Conservation (phyloP, 768 basidiomycete species). For the Clitopilus hobsonii region DNA sequence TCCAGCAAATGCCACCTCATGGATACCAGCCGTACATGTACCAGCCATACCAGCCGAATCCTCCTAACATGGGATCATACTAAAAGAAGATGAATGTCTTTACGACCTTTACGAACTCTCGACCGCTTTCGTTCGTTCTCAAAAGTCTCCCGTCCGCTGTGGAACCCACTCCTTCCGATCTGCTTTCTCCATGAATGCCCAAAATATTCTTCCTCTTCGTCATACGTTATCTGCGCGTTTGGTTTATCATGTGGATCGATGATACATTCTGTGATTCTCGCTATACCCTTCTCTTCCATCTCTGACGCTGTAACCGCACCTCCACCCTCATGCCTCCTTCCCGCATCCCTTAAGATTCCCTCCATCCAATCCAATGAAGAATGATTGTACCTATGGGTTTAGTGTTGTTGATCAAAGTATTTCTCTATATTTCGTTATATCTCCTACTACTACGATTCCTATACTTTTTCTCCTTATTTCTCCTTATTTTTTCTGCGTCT, state of each 20-base stretch:
- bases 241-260: slow-evolving; percentile 30
- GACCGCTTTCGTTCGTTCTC: slow-evolving; percentile 25
- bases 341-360: no score
- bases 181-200: slow-evolving; percentile 14
- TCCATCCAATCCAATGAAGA: not conserved
- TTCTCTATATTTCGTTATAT: slow-evolving; percentile 19
- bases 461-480: slow-evolving; percentile 19
- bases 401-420: not conserved
- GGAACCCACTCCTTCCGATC: slow-evolving; percentile 27
- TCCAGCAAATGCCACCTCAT: slow-evolving; percentile 59
- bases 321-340: not conserved
- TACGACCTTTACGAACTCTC: slow-evolving; percentile 41
- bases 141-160: slow-evolving; percentile 13
- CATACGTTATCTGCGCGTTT: slow-evolving; percentile 22
- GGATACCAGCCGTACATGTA: slow-evolving; percentile 83
- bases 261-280: slow-evolving; percentile 26
- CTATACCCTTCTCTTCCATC: slow-evolving; percentile 9
- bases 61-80: slow-evolving; percentile 76
- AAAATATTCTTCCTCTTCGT: not conserved
- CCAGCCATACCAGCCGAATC: slow-evolving; percentile 75
- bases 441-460: slow-evolving; percentile 23
- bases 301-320: slow-evolving; percentile 24
- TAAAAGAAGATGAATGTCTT: slow-evolving; percentile 48
- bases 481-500: slow-evolving; percentile 9
- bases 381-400: not conserved